Evolutionary conservation across 2,329 filamentous ascomycete species (phyloP), one percentile per base, ranked within the genome.

Genomic region (Botrytis porri): DNA sequence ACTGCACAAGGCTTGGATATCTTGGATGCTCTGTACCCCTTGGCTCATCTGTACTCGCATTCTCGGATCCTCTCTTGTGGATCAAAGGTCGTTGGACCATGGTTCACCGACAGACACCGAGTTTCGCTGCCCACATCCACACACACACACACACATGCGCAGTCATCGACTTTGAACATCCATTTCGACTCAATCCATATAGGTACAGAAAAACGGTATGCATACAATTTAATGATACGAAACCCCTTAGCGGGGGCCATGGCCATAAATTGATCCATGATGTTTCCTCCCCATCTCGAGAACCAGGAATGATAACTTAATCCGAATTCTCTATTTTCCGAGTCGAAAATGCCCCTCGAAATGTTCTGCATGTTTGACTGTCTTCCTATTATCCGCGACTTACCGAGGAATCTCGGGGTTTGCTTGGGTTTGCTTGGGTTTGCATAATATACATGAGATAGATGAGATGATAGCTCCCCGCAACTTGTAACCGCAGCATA

Each of bases 131-230:
- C 64, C 64, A 32, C 43, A 35, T 25, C 25, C 45, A 20, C 18
- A 14, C 48, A 51, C 25, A 7, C 48, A 6, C 4, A 39, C 61
- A n/a, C 29, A 45, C 8, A 64, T 32, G 32, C 43, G 37, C 12
- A 66, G 64, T 39, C 64, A 51, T 66, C 45, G 43, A 66, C 22
- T n/a, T 16, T 25, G 14, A 35, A 35, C 29, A 32, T 65, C 18
- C 29, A 20, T 39, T 39, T 6, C 63, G 63, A 35, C 63, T 65
- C 63, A 37, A n/a, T 37, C 22, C 63, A 48, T 29, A 25, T 16
- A 65, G 63, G 63, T 51, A 65, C 63, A 65, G 63, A 65, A 65
- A 37, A 35, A 48, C 43, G 63, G 63, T 51, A 65, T 65, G 63
- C 63, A 65, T 16, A 51, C 25, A 65, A 51, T 65, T 20, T 48